phyloP scores from a whole-genome alignment of 73 alveolate genomes.

The Uronychia setigera region DNA sequence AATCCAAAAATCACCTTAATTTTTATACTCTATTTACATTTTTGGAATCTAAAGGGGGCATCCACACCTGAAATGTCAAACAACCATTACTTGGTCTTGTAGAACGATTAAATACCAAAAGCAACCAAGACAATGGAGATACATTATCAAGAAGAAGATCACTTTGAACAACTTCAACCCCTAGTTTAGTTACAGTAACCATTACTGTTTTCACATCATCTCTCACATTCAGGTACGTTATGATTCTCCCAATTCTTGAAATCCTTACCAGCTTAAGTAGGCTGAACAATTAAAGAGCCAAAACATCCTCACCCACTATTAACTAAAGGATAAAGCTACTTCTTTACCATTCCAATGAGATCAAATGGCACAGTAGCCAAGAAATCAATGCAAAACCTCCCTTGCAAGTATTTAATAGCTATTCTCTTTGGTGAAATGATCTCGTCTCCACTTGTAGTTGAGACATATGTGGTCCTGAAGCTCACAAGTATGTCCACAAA shows the following conservation, averaged over 20 bases:
- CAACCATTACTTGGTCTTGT: constrained; percentile 1
- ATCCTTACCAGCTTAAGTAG: constrained; percentile 24
- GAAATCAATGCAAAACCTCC: constrained; percentile 58
- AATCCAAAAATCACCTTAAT: no score
- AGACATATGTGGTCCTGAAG: constrained; percentile 62
- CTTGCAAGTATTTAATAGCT: constrained; percentile 34
- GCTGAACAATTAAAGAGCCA: constrained; percentile 3
- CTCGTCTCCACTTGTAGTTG: constrained; percentile 48
- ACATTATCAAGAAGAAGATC: constrained; percentile 41
- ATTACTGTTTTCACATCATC: constrained; percentile 7
- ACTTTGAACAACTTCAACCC: constrained; percentile 34
- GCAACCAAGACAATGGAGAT: constrained; percentile 35
- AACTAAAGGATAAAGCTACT: constrained; percentile 7
- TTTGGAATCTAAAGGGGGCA: constrained; percentile 48
- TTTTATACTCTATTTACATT: no score
- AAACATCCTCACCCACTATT: constrained; percentile 9
- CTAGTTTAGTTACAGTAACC: neutral
- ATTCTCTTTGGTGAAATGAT: constrained; percentile 25
- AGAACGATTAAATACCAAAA: constrained; percentile 19
- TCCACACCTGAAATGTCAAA: constrained; percentile 19
- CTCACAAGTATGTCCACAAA: constrained; percentile 52
- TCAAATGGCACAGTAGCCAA: constrained; percentile 57
- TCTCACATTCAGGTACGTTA: constrained; percentile 10
- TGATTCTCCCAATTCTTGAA: neutral
- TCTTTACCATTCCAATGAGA: neutral